Percentiles rank a stretch among this genome's conserved stretches.
Evolutionary conservation across 352 stramenopile species (phyloP).

Genomic region (Pythium coloratum): DNA sequence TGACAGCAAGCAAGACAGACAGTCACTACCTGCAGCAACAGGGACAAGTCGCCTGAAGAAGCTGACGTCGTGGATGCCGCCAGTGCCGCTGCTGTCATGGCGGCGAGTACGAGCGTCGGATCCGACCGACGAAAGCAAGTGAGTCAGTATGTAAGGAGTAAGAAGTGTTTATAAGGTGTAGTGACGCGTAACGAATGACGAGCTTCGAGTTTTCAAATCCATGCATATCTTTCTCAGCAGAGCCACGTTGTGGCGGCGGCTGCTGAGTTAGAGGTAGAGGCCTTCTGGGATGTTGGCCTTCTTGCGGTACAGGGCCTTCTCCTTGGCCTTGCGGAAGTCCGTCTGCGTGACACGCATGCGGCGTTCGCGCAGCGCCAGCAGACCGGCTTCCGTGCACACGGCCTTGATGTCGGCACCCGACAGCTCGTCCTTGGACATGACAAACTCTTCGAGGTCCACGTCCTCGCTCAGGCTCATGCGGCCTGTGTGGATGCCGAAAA

Average conservation of each 20-base stretch:
- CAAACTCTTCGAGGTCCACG: constrained; percentile 99
- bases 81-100: constrained; percentile 15
- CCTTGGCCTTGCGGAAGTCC: constrained; percentile 99
- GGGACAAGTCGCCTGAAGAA: constrained; percentile 7
- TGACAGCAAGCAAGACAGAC: constrained; percentile 11
- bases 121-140: constrained; percentile 7
- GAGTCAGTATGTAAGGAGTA: background rate
- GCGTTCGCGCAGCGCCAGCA: constrained; percentile 98
- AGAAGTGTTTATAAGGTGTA: constrained; percentile 1
- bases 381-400: constrained; percentile 99
- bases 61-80: constrained; percentile 23
- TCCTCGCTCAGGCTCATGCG: constrained; percentile 98
- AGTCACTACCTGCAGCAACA: constrained; percentile 9
- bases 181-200: background rate
- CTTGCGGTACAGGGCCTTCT: constrained; percentile 99
- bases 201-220: constrained; percentile 17
- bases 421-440: constrained; percentile 99
- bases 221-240: constrained; percentile 7
- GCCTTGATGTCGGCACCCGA: constrained; percentile 99
- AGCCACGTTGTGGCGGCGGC: background rate
- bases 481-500: constrained; percentile 99
- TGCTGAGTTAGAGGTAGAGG: constrained; percentile 93
- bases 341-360: constrained; percentile 99
- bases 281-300: constrained; percentile 99
- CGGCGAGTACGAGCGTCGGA: constrained; percentile 14